These are phyloP conservation scores for Xylaria palmicola DNA, from an alignment of 495 filamentous ascomycete species.

Conservation along the genomic window DNA sequence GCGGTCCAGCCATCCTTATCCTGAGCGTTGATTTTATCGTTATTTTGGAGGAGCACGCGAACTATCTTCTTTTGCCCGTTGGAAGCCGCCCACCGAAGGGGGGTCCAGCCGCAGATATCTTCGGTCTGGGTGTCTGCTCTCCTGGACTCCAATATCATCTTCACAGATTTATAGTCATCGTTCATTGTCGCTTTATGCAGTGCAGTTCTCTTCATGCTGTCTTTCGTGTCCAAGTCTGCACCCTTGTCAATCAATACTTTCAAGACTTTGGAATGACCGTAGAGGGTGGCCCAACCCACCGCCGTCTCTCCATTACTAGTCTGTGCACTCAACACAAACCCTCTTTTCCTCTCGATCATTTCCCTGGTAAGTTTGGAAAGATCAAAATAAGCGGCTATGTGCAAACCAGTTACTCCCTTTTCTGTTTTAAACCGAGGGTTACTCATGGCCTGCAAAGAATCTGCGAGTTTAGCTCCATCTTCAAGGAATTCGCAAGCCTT, in stretches of 20 bases:
- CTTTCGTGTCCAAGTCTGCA: neutral
- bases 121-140: neutral
- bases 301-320: neutral
- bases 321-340: neutral
- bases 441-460: neutral
- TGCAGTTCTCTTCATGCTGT: neutral
- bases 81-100: neutral
- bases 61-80: neutral
- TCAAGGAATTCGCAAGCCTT: neutral
- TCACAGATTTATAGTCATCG: neutral
- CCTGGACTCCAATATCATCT: neutral
- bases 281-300: neutral
- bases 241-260: neutral
- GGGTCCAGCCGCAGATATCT: neutral
- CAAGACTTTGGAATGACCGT: neutral
- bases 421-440: neutral
- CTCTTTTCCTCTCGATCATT: neutral
- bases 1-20: conserved; percentile 11
- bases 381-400: neutral
- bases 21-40: conserved; percentile 4
- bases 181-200: neutral
- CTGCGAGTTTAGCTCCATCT: neutral
- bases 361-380: neutral
- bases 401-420: neutral
- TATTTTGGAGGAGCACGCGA: neutral